These are phyloP conservation scores for Diaporthe batatas DNA, from an alignment of 2,329 filamentous ascomycete genomes.

Conservation along the genomic window DNA sequence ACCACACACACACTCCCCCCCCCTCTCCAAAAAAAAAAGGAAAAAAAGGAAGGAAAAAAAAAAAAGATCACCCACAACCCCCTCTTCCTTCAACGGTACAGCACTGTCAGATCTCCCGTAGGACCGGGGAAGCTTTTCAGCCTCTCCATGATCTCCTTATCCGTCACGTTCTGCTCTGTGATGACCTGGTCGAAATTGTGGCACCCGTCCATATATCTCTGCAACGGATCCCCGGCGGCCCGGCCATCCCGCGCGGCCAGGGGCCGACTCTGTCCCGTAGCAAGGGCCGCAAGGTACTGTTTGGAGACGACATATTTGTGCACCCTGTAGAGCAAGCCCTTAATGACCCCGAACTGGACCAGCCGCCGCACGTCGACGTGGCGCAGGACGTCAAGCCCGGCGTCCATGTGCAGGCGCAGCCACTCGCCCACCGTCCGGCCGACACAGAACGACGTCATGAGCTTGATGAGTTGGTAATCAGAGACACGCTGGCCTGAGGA, in stretches of 20 bases:
- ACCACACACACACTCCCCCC: no score
- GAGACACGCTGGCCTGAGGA: slow-evolving; percentile 54
- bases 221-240: slow-evolving; percentile 64
- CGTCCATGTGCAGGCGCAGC: slow-evolving; percentile 80
- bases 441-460: slow-evolving; percentile 88
- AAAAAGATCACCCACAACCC: neutral
- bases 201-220: slow-evolving; percentile 79
- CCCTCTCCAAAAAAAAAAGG: no score
- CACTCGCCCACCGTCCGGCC: slow-evolving; percentile 89
- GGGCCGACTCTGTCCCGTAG: slow-evolving; percentile 64
- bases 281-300: slow-evolving; percentile 69
- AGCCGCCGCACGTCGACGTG: slow-evolving; percentile 91
- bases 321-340: slow-evolving; percentile 91
- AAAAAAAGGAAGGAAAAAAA: no score
- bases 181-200: slow-evolving; percentile 88
- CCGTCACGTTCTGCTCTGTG: slow-evolving; percentile 78
- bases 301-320: slow-evolving; percentile 88
- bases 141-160: slow-evolving; percentile 77
- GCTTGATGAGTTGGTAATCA: slow-evolving; percentile 78
- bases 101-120: slow-evolving; percentile 65
- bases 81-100: slow-evolving; percentile 60
- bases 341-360: slow-evolving; percentile 96
- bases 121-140: slow-evolving; percentile 68
- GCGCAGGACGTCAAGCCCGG: slow-evolving; percentile 73
- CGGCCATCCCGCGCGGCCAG: slow-evolving; percentile 32